These are phyloP conservation scores for Tieghemiomyces parasiticus DNA, from an alignment of 192 early-diverging fungal species.

Conservation along the genomic window DNA sequence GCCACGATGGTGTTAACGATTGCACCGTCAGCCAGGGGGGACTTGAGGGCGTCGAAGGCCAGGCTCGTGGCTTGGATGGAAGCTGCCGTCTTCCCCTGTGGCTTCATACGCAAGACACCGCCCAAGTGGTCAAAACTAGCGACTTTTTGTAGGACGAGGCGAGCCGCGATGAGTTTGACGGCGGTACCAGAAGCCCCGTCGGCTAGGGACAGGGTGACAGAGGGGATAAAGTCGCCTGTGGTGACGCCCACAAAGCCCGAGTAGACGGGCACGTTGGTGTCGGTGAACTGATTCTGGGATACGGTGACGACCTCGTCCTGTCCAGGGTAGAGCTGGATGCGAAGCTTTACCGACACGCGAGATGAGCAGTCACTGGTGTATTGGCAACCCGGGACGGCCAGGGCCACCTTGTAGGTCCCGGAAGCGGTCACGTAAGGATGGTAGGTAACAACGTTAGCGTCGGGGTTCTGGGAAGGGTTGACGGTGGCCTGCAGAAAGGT, in stretches of 20 bases:
- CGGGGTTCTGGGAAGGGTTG: constrained; percentile 13
- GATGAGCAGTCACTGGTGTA: constrained; percentile 26
- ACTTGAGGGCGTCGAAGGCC: constrained; percentile 21
- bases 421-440: constrained; percentile 39
- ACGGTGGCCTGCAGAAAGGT: constrained; percentile 20
- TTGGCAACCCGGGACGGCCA: constrained; percentile 40
- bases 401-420: constrained; percentile 39
- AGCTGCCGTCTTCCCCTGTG: constrained; percentile 12
- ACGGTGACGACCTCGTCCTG: constrained; percentile 19
- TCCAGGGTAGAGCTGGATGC: constrained; percentile 7
- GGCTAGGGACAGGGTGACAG: constrained; percentile 28
- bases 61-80: constrained; percentile 15
- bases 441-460: constrained; percentile 14
- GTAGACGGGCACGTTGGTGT: constrained; percentile 28
- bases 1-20: constrained; percentile 29
- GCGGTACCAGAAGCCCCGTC: constrained; percentile 14
- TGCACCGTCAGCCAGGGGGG: constrained; percentile 24
- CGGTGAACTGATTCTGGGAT: constrained; percentile 24
- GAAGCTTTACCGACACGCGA: constrained; percentile 13
- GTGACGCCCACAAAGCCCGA: constrained; percentile 31
- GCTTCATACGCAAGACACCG: constrained; percentile 21
- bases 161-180: constrained; percentile 24
- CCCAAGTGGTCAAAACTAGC: constrained; percentile 22
- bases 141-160: constrained; percentile 20
- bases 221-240: constrained; percentile 27